Conservation (phyloP, 257 asterid species). For the Echites panduratus region DNA sequence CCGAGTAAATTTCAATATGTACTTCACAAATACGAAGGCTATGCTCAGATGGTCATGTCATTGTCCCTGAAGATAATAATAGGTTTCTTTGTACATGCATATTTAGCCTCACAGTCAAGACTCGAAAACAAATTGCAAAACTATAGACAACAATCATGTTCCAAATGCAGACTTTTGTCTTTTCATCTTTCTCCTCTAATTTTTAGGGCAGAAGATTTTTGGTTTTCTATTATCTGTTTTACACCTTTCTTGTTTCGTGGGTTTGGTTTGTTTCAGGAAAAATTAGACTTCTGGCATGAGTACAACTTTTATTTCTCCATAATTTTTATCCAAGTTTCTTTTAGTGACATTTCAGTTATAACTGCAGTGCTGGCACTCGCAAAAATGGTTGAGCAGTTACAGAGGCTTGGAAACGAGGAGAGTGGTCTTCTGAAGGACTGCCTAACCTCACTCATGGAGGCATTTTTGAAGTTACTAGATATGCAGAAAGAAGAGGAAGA, state of each 20-base stretch:
- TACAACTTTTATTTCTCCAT: background rate
- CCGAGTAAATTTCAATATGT: background rate
- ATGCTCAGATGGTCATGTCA: background rate
- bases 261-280: background rate
- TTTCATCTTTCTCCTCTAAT: background rate
- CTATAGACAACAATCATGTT: background rate
- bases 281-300: background rate
- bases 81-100: background rate
- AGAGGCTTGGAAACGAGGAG: constrained; percentile 15
- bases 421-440: constrained; percentile 20
- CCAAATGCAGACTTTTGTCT: background rate
- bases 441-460: constrained; percentile 28
- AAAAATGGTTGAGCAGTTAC: constrained; percentile 26
- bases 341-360: background rate
- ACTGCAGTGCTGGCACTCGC: constrained; percentile 32
- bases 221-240: background rate
- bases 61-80: background rate
- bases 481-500: constrained; percentile 30
- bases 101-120: background rate
- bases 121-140: background rate
- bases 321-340: background rate
- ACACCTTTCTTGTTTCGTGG: background rate
- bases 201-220: background rate
- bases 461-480: constrained; percentile 25
- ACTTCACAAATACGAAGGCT: background rate